phyloP scores from a whole-genome alignment of 345 rosid genomes.

The Arabidopsis suecica region DNA sequence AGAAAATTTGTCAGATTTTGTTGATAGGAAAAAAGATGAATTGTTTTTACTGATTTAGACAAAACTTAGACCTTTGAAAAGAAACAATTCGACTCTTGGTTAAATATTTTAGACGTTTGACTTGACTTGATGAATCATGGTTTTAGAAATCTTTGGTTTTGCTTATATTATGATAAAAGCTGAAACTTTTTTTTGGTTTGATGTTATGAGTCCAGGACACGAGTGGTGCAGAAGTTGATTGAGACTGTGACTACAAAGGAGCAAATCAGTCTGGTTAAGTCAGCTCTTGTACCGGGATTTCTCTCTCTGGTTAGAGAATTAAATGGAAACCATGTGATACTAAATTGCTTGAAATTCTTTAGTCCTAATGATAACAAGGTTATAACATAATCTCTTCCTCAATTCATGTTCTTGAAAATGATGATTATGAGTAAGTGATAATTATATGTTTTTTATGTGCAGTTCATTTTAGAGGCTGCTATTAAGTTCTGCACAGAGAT shows the following conservation, averaged over 20 bases:
- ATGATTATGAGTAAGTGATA: too few relatives aligned
- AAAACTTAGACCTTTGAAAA: constrained; percentile 4
- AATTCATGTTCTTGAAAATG: neutral
- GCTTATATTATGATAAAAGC: constrained; percentile 25
- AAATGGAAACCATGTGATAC: constrained; percentile 79
- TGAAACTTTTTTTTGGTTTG: constrained; percentile 19
- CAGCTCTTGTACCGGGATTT: constrained; percentile 66
- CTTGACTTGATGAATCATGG: constrained; percentile 18
- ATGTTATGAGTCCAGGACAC: constrained; percentile 55
- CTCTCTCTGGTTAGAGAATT: constrained; percentile 64
- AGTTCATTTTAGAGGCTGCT: constrained; percentile 69
- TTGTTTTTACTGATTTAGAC: constrained; percentile 27
- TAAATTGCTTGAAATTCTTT: constrained; percentile 67
- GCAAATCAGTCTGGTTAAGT: constrained; percentile 53
- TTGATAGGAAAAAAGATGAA: constrained; percentile 18
- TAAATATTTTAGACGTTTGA: constrained; percentile 3
- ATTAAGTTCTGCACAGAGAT: constrained; percentile 58
- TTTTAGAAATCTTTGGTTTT: constrained; percentile 29
- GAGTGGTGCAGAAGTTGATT: constrained; percentile 77
- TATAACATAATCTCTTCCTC: constrained; percentile 4
- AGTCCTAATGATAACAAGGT: constrained; percentile 68
- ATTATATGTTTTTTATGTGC: constrained; percentile 11
- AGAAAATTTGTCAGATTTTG: neutral
- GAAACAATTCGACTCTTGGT: constrained; percentile 10
- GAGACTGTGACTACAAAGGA: constrained; percentile 68